Percentiles rank a stretch among this genome's conserved stretches.
These are phyloP conservation scores for Arthrobotrys pseudoclavata DNA, from an alignment of 2,329 filamentous ascomycete species.

Conservation along the genomic window DNA sequence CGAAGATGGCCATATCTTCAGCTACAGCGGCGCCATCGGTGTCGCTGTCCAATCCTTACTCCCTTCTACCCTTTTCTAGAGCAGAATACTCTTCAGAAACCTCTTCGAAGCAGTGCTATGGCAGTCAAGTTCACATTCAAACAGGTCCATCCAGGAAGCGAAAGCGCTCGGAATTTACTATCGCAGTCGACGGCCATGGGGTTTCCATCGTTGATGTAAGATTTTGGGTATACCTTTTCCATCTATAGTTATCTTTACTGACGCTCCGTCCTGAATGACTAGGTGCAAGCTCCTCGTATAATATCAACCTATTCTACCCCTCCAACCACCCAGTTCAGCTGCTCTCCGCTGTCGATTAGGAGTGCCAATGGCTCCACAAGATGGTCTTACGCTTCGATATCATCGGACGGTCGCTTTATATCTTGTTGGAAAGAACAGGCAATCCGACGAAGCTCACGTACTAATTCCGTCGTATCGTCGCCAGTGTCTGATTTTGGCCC, in stretches of 20 bases:
- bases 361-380: conserved; percentile 51
- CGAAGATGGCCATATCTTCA: conserved; percentile 57
- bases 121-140: conserved; percentile 49
- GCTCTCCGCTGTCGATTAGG: conserved; percentile 48
- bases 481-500: conserved; percentile 53
- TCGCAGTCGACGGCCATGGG: conserved; percentile 57
- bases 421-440: conserved; percentile 55
- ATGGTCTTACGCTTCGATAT: conserved; percentile 56
- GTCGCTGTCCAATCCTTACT: conserved; percentile 59
- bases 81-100: conserved; percentile 36
- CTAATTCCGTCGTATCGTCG: conserved; percentile 54
- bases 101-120: conserved; percentile 44
- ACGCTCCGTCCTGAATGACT: not conserved
- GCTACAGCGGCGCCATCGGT: conserved; percentile 54
- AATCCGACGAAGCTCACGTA: conserved; percentile 49
- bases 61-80: conserved; percentile 50
- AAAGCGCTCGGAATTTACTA: conserved; percentile 55
- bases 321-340: conserved; percentile 56
- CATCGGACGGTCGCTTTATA: conserved; percentile 43
- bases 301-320: conserved; percentile 57
- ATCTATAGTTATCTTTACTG: not conserved
- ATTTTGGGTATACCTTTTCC: not conserved
- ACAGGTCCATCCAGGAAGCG: conserved; percentile 50
- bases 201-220: conserved; percentile 55
- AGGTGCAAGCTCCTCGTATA: conserved; percentile 58